These are phyloP conservation scores for Aspergillus olivimuriae DNA, from an alignment of 495 filamentous ascomycete species.

Conservation along the genomic window DNA sequence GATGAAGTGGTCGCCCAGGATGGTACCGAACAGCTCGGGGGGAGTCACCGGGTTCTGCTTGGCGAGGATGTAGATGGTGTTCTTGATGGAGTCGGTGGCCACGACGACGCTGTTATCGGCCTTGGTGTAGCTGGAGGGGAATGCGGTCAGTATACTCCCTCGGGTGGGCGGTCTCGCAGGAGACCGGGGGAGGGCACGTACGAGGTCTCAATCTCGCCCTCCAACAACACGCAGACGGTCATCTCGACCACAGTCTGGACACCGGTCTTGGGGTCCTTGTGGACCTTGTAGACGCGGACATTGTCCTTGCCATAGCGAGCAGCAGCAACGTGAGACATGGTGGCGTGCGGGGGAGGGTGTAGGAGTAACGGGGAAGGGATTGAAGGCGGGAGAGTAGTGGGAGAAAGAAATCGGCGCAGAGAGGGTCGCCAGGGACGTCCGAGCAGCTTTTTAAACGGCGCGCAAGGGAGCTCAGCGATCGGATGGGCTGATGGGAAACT, in stretches of 20 bases:
- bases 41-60: slow-evolving; percentile 91
- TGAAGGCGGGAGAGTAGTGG: slow-evolving; percentile 1
- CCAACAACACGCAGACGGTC: slow-evolving; percentile 84
- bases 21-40: slow-evolving; percentile 85
- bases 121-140: slow-evolving; percentile 65
- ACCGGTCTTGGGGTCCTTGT: slow-evolving; percentile 66
- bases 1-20: slow-evolving; percentile 81
- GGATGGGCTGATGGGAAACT: slow-evolving; percentile 16
- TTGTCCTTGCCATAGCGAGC: slow-evolving; percentile 96
- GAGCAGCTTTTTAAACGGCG: slow-evolving; percentile 5
- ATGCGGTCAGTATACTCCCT: slow-evolving; percentile 8
- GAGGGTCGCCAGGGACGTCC: neutral
- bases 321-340: slow-evolving; percentile 49
- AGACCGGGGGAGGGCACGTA: slow-evolving; percentile 41
- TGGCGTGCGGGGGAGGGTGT: neutral
- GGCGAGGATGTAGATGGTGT: slow-evolving; percentile 90
- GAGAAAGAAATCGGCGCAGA: neutral
- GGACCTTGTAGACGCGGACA: slow-evolving; percentile 92
- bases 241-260: slow-evolving; percentile 86
- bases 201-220: slow-evolving; percentile 87
- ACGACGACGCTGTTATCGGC: slow-evolving; percentile 96
- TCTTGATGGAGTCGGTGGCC: slow-evolving; percentile 96
- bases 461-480: slow-evolving; percentile 6
- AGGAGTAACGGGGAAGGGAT: slow-evolving; percentile 1
- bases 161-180: neutral